Conservation (phyloP, 164 flowering plant species). For the Tetrastigma voinierianum region DNA sequence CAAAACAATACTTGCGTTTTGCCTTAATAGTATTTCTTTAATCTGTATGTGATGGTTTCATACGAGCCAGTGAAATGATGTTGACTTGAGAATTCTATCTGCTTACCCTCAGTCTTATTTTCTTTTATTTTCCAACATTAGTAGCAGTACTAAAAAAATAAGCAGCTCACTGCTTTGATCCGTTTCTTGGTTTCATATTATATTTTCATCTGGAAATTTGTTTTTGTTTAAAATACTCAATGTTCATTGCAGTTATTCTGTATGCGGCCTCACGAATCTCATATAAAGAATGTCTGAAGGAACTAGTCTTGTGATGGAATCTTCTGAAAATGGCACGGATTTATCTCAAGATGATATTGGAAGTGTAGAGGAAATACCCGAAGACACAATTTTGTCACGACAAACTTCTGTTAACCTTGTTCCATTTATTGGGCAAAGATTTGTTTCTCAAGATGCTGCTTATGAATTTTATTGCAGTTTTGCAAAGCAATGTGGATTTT, state of each 20-base stretch:
- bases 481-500: constrained; percentile 86
- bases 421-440: constrained; percentile 84
- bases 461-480: constrained; percentile 84
- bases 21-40: no score
- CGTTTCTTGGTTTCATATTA: no score
- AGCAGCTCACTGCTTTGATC: no score
- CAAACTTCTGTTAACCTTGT: constrained; percentile 79
- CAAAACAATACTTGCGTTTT: no score
- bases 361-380: constrained; percentile 60
- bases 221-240: constrained; percentile 5
- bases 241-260: constrained; percentile 25
- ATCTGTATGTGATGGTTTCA: no score
- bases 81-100: no score
- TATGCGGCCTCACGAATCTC: constrained; percentile 15
- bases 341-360: constrained; percentile 63
- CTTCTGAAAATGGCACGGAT: constrained; percentile 68
- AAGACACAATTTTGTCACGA: constrained; percentile 64
- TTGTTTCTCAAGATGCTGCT: constrained; percentile 88
- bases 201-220: neutral
- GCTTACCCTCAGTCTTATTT: no score
- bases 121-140: no score
- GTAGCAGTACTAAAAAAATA: no score
- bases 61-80: no score
- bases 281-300: constrained; percentile 43
- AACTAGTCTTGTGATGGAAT: constrained; percentile 40